Conservation (phyloP, 2,329 filamentous ascomycete species). For the Pseudogymnoascus sp. region DNA sequence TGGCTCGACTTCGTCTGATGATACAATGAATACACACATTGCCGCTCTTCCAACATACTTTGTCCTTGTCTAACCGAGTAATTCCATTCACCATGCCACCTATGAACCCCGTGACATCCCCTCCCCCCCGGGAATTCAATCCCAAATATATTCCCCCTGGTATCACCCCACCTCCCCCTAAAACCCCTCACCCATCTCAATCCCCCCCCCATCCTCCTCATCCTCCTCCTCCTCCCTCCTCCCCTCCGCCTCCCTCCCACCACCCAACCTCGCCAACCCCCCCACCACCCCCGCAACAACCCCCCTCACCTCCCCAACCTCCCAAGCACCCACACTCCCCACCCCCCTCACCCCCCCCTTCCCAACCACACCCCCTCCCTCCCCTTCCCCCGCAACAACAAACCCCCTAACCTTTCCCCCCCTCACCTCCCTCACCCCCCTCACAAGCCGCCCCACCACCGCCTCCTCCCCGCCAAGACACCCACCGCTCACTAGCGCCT, state of each 20-base stretch:
- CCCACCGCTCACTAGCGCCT: constrained; percentile 78
- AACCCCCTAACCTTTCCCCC: constrained; percentile 70
- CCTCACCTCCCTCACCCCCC: constrained; percentile 78
- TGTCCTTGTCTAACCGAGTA: neutral
- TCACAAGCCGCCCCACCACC: constrained; percentile 63
- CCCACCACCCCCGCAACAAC: constrained; percentile 64
- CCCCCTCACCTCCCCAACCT: constrained; percentile 76
- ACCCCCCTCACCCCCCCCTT: constrained; percentile 77
- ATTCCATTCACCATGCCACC: neutral
- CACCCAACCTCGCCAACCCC: constrained; percentile 66
- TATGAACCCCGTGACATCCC: neutral
- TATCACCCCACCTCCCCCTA: neutral
- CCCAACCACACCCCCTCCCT: constrained; percentile 66
- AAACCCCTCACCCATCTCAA: neutral
- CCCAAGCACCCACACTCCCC: constrained; percentile 83
- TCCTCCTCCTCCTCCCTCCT: constrained; percentile 65
- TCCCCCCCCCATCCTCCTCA: constrained; percentile 41
- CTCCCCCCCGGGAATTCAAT: neutral
- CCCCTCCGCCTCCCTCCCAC: constrained; percentile 67
- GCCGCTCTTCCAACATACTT: neutral
- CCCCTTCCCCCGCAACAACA: constrained; percentile 51
- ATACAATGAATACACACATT: neutral
- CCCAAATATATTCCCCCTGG: neutral
- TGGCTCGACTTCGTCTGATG: neutral
- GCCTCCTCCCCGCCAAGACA: constrained; percentile 71